Evolutionary conservation across 805 yeast genomes (phyloP), one percentile per base, ranked within the genome.

Genomic region (Cyberlindnera euphorbiiphila): DNA sequence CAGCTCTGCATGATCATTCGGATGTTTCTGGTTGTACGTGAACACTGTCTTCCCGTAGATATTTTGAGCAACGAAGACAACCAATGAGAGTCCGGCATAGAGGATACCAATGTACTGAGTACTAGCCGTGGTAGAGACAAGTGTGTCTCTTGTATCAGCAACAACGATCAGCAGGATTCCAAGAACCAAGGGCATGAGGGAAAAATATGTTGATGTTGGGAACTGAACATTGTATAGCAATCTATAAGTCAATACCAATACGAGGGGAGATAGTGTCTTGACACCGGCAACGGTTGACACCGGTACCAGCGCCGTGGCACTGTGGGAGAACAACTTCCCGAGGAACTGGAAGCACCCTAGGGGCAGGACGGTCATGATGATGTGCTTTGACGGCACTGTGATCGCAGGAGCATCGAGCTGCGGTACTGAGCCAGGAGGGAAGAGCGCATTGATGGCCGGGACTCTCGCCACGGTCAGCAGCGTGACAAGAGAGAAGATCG

Each of bases 41-140:
- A 87, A 74, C 26, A 88, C 78, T 46, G 78, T 81, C 61, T 88
- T 88, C 25, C 93, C 88, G 60, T 85, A 87, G 30, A 88, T 84
- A 56, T 87, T 87, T 54, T 87, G 95, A 3, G 79, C 74, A 5
- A 91, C 95, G 65, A 88, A 87, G 14, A 86, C 76, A 7, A 83
- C 57, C 33, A 89, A 73, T 5, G 93, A 77, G 21, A 76, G 42
- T 9, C 81, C 61, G 10, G 95, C 91, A 53, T 72, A 81, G 2
- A 72, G 21, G n/a, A 85, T 61, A 6, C 96, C 96, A 43, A 67
- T 57, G 29, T 77, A 58, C 46, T 75, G 72, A 12, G 65, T 64
- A n/a, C 54, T 48, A 32, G 66, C 55, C 31, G 69, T 66, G 6
- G 66, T 63, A 6, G 69, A 53, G 40, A 73, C 65, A 11, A 47